Percentiles rank a stretch among this genome's conserved stretches.
Conservation (phyloP, 192 early-diverging fungal species). For the Phlyctochytrium planicorne region DNA sequence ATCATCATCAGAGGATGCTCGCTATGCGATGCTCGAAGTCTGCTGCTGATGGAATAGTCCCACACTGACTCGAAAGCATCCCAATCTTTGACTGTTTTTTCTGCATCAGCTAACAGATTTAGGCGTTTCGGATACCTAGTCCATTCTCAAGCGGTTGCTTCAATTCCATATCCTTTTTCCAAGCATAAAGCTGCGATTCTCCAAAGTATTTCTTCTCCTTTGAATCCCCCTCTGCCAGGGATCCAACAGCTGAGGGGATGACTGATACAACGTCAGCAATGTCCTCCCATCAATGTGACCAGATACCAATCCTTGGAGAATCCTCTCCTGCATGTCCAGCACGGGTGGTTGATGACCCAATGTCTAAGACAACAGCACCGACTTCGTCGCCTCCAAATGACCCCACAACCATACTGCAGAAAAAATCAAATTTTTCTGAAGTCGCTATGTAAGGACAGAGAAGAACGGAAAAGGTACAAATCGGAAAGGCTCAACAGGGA, state of each 20-base stretch:
- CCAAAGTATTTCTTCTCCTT: slow-evolving; percentile 41
- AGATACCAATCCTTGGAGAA: slow-evolving; percentile 82
- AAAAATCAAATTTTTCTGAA: too few relatives aligned
- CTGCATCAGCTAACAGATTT: slow-evolving; percentile 6
- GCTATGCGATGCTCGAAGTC: slow-evolving; percentile 69
- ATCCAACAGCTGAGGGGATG: background rate
- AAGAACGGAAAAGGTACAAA: too few relatives aligned
- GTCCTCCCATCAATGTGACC: slow-evolving; percentile 18
- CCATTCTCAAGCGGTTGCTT: slow-evolving; percentile 83
- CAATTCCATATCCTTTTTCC: slow-evolving; percentile 80
- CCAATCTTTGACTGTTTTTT: slow-evolving; percentile 81
- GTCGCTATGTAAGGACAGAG: too few relatives aligned
- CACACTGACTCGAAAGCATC: slow-evolving; percentile 88
- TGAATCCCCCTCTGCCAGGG: slow-evolving; percentile 21
- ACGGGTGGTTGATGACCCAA: slow-evolving; percentile 82
- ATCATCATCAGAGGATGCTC: slow-evolving; percentile 91
- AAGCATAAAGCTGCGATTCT: slow-evolving; percentile 45
- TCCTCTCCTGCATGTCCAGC: slow-evolving; percentile 99
- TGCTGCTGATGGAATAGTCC: slow-evolving; percentile 76
- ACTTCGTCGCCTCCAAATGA: slow-evolving; percentile 72
- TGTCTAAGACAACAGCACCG: slow-evolving; percentile 87
- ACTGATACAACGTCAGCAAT: background rate
- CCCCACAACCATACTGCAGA: background rate
- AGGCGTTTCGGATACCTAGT: slow-evolving; percentile 54
- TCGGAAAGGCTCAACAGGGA: too few relatives aligned